Base-by-base conservation (phyloP, 2,329 filamentous ascomycete species). In the Exophiala sideris region DNA sequence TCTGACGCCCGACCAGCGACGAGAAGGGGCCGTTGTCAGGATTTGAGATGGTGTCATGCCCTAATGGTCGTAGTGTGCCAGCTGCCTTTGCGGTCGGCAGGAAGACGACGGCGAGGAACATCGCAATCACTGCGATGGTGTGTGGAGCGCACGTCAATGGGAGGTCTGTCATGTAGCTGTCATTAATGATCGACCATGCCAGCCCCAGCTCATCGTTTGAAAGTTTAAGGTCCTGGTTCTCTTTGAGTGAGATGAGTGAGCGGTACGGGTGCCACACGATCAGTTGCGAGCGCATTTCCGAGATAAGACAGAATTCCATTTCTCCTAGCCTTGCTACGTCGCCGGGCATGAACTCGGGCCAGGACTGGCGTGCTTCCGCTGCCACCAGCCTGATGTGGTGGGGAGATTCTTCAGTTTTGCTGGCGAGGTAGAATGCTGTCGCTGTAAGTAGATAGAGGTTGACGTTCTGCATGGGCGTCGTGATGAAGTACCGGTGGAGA, bases 391-490 rank as follows among this genome's bases (percentile, higher is more conserved):
- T 84, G 65, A 99, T 97, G 70, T 99, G 94, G 70, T 97, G 92
- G 2, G 94, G 94, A 47, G 86, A 91, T 71, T 99, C 94, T 71
- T 99, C 94, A 84, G 95, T 96, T 74, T 99, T 99, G 76, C 91
- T 96, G 16, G 94, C 91, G 34, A 99, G 78, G 70, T 99, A 99
- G 57, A 97, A 81, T 4, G 92, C 89, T 1, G 94, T 97, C n/a
- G 91, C 87, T 61, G 96, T 81, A 54, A 97, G 84, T 34, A 97
- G 84, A 68, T 95, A 96, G 3, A 92, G 91, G 65, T 97, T 99
- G 45, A 91, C 96, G 59, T 87, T 85, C 53, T 92, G 87, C 61
- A 97, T 91, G 67, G 96, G 91, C 64, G 96, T 88, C 64, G 88
- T 89, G 42, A 84, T 84, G 71, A 96, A 97, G 77, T 96, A 97